phyloP scores from a whole-genome alignment of 306 rosid species.

The Quercus variabilis region DNA sequence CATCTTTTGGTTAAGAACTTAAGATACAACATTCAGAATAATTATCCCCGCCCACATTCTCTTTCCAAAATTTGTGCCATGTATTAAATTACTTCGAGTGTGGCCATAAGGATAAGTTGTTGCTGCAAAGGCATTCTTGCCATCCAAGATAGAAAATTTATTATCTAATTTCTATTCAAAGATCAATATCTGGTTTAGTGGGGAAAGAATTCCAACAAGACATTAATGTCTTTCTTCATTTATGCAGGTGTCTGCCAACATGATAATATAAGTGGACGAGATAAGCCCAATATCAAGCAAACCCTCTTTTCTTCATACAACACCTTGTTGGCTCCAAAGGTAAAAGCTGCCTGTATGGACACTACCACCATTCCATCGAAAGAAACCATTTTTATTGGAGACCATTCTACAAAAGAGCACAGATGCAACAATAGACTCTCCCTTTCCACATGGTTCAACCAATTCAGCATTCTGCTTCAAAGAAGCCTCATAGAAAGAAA shows the following conservation, averaged over 20 bases:
- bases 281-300: slow-evolving; percentile 61
- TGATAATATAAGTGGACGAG: slow-evolving; percentile 51
- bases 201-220: neutral
- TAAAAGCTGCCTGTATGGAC: slow-evolving; percentile 59
- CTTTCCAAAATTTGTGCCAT: no score
- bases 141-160: neutral
- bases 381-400: slow-evolving; percentile 14
- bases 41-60: no score
- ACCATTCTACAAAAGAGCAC: slow-evolving; percentile 21
- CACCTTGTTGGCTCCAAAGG: slow-evolving; percentile 66
- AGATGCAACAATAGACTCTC: slow-evolving; percentile 18
- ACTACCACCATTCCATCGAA: slow-evolving; percentile 21
- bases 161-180: neutral
- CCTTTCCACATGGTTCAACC: slow-evolving; percentile 62
- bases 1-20: no score
- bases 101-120: no score
- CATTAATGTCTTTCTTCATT: slow-evolving; percentile 17
- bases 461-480: slow-evolving; percentile 60
- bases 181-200: neutral
- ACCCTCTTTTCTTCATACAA: slow-evolving; percentile 66
- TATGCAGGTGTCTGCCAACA: slow-evolving; percentile 71
- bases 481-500: slow-evolving; percentile 88
- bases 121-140: no score
- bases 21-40: no score
- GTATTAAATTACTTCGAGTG: no score